Evolutionary conservation across 1,284 basidiomycete genomes (phyloP), one percentile per base, ranked within the genome.

Genomic region (Coniferiporia weirii): DNA sequence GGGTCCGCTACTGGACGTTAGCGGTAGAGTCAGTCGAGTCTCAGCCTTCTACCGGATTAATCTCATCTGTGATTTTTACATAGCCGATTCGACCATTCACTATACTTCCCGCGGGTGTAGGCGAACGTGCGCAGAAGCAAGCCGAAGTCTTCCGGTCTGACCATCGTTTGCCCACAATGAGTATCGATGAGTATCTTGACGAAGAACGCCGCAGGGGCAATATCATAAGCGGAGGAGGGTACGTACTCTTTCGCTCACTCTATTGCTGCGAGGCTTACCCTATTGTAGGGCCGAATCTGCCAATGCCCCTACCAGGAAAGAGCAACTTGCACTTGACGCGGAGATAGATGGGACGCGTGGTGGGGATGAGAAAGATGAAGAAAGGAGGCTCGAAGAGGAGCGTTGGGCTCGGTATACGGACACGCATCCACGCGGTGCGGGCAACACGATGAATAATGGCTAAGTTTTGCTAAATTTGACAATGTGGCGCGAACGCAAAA

Each of bases 391-490:
- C 65, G 90, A 93, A 69, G 90, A 94, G 62, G 93, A 95, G 70
- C 84, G 84, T 27, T 96, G 94, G 94, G 91, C 92, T 10, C 75
- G 73, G 61, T 96, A 82, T 67, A 92, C 89, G 6, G 93, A 95
- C 60, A 79, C 76, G 17, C 85, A 95, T 71, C 83, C 85, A 9
- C 84, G 79, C 66, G 95, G 95, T 0, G 87, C 87, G 15, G 95
- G 95, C 3, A 98, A 98, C 70, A 95, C 89, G 1, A 95, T 96
- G 91, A 98, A 97, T 71, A 81, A 93, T 58, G 95, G 95, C 59
- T 95, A 40, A 56, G 68, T 75, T 44, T 9, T 17, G 17, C 17
- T 9, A 13, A 54, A 36, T 22, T 34, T 40, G 56, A 50, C 15
- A 40, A 15, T 15, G 9, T 34, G 27, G 46, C n/a, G 45, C 32